These are phyloP conservation scores for Aspergillus hiratsukae DNA, from an alignment of 2,329 filamentous ascomycete genomes.

Conservation along the genomic window DNA sequence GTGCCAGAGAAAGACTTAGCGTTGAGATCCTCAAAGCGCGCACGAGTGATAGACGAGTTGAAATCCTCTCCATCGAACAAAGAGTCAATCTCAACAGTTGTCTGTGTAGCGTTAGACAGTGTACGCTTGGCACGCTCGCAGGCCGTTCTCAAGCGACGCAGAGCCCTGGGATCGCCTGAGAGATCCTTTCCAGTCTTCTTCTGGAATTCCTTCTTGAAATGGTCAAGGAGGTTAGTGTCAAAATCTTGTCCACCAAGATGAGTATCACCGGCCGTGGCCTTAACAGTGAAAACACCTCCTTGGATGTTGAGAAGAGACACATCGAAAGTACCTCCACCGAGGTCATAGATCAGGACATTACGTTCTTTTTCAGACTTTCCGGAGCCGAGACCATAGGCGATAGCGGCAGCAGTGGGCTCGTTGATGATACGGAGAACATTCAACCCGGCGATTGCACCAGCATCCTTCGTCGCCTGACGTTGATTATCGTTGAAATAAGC, in stretches of 20 bases:
- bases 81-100: constrained; percentile 97
- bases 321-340: constrained; percentile 99
- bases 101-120: constrained; percentile 93
- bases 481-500: constrained; percentile 99
- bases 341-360: constrained; percentile 99
- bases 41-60: constrained; percentile 94
- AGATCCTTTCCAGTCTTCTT: constrained; percentile 77
- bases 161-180: constrained; percentile 78
- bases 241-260: constrained; percentile 96
- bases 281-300: constrained; percentile 98
- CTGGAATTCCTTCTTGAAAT: constrained; percentile 95
- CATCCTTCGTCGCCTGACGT: constrained; percentile 98
- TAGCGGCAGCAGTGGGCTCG: constrained; percentile 96
- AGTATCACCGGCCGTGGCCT: constrained; percentile 96
- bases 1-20: constrained; percentile 91
- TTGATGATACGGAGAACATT: constrained; percentile 99
- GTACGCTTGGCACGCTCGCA: constrained; percentile 99
- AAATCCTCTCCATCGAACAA: constrained; percentile 98
- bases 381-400: constrained; percentile 93
- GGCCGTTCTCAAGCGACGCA: constrained; percentile 92
- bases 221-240: constrained; percentile 89
- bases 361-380: constrained; percentile 97
- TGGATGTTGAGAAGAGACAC: constrained; percentile 98
- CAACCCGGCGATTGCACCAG: constrained; percentile 92
- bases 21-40: constrained; percentile 98